Evolutionary conservation across 345 rosid species (phyloP).

Genomic region (Eucalyptus coolabah): DNA sequence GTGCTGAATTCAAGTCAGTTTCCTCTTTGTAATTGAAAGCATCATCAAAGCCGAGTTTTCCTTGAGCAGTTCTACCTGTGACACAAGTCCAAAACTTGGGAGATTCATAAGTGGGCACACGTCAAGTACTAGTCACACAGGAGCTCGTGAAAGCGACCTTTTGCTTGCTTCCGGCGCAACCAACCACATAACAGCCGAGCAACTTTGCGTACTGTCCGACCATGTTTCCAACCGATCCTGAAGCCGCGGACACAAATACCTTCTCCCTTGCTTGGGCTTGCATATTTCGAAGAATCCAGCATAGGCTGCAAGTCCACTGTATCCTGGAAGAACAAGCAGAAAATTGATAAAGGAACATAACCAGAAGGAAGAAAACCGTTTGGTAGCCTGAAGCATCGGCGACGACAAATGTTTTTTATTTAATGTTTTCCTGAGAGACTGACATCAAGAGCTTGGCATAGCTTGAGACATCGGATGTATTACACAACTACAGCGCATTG

Average conservation of each 20-base stretch:
- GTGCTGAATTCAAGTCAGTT: conserved; percentile 19
- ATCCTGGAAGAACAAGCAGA: conserved; percentile 7
- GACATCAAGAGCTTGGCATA: conserved; percentile 12
- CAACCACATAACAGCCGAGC: conserved; percentile 38
- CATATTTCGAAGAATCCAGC: conserved; percentile 25
- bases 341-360: background rate
- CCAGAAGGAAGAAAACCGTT: background rate
- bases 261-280: conserved; percentile 32
- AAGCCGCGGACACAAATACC: conserved; percentile 36
- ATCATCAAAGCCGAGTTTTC: conserved; percentile 43
- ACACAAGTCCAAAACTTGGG: background rate
- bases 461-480: conserved; percentile 24
- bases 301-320: conserved; percentile 37
- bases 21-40: conserved; percentile 41
- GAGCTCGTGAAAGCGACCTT: conserved; percentile 6
- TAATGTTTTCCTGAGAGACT: background rate
- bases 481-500: background rate
- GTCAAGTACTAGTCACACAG: background rate
- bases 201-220: conserved; percentile 37
- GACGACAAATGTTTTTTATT: background rate
- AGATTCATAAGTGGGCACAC: background rate
- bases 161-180: conserved; percentile 26
- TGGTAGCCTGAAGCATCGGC: background rate
- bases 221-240: conserved; percentile 34
- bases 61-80: conserved; percentile 28